These are phyloP conservation scores for Cadophora sp. DNA, from an alignment of 2,329 filamentous ascomycete species.

Conservation along the genomic window DNA sequence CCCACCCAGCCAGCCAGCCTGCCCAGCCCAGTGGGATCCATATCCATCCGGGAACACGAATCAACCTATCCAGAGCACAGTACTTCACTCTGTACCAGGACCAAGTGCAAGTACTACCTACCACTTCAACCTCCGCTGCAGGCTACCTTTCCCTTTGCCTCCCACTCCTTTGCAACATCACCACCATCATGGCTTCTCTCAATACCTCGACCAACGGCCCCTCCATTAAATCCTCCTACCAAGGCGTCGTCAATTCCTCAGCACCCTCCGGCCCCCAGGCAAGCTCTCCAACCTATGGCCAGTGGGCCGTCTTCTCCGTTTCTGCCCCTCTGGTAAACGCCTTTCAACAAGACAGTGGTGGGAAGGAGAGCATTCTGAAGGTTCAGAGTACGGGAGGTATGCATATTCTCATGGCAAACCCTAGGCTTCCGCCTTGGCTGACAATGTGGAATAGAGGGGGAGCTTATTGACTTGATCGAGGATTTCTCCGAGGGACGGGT, in stretches of 20 bases:
- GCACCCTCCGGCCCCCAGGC: slow-evolving; percentile 61
- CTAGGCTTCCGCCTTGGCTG: slow-evolving; percentile 28
- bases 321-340: slow-evolving; percentile 91
- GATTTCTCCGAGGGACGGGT: slow-evolving; percentile 97
- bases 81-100: slow-evolving; percentile 9
- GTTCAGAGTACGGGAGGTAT: slow-evolving; percentile 89
- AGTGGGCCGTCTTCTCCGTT: slow-evolving; percentile 95
- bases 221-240: slow-evolving; percentile 85
- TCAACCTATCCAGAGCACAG: too few species aligned
- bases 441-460: slow-evolving; percentile 70
- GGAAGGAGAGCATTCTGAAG: slow-evolving; percentile 94
- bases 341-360: slow-evolving; percentile 80
- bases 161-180: slow-evolving; percentile 16
- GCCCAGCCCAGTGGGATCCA: neutral
- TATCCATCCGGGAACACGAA: slow-evolving; percentile 14
- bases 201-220: slow-evolving; percentile 81
- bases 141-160: slow-evolving; percentile 14
- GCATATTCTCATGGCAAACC: slow-evolving; percentile 16
- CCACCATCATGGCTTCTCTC: slow-evolving; percentile 71
- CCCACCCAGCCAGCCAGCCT: neutral
- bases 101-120: neutral
- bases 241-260: slow-evolving; percentile 68
- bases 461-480: slow-evolving; percentile 87
- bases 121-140: slow-evolving; percentile 6
- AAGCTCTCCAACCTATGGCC: slow-evolving; percentile 80